A percentile compares a stretch with the other conserved stretches of the same genome.
These are phyloP conservation scores for Microsporum canis DNA, from an alignment of 2,329 filamentous ascomycete species.

Conservation along the genomic window DNA sequence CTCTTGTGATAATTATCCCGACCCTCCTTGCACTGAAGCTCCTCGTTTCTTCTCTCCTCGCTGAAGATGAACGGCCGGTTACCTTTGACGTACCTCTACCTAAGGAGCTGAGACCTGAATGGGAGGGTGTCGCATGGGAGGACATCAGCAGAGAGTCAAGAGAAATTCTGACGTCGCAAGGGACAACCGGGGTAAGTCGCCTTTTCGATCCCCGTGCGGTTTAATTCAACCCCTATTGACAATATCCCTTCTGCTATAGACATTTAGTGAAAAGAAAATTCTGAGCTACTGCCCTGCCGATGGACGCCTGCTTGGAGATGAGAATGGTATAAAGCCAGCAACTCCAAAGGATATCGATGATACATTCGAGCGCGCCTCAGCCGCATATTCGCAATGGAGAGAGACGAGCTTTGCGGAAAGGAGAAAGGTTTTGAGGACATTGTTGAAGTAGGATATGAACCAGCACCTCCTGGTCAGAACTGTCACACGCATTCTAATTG, in stretches of 20 bases:
- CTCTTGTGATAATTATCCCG: slow-evolving; percentile 3
- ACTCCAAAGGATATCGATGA: slow-evolving; percentile 68
- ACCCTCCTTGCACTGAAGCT: slow-evolving; percentile 8
- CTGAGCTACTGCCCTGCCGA: slow-evolving; percentile 63
- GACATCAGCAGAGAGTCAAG: slow-evolving; percentile 25
- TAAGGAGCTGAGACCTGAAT: slow-evolving; percentile 23
- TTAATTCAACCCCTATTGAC: neutral
- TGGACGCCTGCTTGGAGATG: slow-evolving; percentile 61
- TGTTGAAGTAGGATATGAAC: slow-evolving; percentile 49
- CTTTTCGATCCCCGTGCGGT: neutral
- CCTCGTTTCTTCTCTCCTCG: slow-evolving; percentile 1
- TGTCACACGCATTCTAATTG: neutral
- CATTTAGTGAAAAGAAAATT: slow-evolving; percentile 31
- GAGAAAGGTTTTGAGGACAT: slow-evolving; percentile 64
- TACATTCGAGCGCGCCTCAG: slow-evolving; percentile 59
- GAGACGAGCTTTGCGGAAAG: slow-evolving; percentile 66
- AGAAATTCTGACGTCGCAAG: slow-evolving; percentile 28
- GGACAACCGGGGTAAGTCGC: slow-evolving; percentile 27
- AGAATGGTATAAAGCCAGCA: slow-evolving; percentile 56
- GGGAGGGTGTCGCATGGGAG: slow-evolving; percentile 27
- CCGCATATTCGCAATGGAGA: slow-evolving; percentile 68
- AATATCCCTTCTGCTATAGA: slow-evolving; percentile 16
- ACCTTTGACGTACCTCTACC: slow-evolving; percentile 31
- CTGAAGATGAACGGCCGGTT: slow-evolving; percentile 25
- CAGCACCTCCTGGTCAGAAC: neutral